Conservation (phyloP, 106 monocot genomes). For the Allium fistulosum region DNA sequence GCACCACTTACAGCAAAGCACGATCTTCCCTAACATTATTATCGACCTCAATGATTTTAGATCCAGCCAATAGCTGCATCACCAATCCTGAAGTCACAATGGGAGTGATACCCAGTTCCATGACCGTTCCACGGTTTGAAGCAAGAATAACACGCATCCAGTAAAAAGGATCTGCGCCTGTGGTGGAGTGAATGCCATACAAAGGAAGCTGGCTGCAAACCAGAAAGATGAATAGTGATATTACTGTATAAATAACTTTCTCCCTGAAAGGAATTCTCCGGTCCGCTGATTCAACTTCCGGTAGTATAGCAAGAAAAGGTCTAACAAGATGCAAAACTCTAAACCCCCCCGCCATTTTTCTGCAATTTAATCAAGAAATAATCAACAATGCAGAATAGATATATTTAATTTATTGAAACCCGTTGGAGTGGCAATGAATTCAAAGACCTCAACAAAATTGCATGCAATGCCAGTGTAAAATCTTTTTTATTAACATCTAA, state of each 20-base stretch:
- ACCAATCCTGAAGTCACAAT: constrained; percentile 18
- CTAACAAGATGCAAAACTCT: constrained; percentile 17
- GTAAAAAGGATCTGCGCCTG: constrained; percentile 16
- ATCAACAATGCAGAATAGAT: too few relatives aligned
- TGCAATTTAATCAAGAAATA: constrained; percentile 2
- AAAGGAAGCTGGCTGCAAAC: constrained; percentile 15
- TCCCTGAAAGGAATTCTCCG: constrained; percentile 21
- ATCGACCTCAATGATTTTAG: constrained; percentile 19
- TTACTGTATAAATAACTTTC: constrained; percentile 14
- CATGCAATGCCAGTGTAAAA: too few relatives aligned
- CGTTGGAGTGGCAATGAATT: too few relatives aligned
- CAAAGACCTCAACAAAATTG: too few relatives aligned
- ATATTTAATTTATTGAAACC: too few relatives aligned
- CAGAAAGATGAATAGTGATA: constrained; percentile 15
- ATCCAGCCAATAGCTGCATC: constrained; percentile 20
- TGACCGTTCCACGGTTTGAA: constrained; percentile 19
- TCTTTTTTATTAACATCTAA: too few relatives aligned
- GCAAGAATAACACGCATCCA: constrained; percentile 23
- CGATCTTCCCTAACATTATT: constrained; percentile 20
- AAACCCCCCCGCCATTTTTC: constrained; percentile 20
- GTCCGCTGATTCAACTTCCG: constrained; percentile 14
- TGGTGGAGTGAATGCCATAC: constrained; percentile 19
- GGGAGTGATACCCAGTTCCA: constrained; percentile 23
- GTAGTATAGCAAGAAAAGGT: constrained; percentile 12
- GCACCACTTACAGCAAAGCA: constrained; percentile 16